Conservation (phyloP, 352 stramenopile species). For the Phytophthora sp. region DNA sequence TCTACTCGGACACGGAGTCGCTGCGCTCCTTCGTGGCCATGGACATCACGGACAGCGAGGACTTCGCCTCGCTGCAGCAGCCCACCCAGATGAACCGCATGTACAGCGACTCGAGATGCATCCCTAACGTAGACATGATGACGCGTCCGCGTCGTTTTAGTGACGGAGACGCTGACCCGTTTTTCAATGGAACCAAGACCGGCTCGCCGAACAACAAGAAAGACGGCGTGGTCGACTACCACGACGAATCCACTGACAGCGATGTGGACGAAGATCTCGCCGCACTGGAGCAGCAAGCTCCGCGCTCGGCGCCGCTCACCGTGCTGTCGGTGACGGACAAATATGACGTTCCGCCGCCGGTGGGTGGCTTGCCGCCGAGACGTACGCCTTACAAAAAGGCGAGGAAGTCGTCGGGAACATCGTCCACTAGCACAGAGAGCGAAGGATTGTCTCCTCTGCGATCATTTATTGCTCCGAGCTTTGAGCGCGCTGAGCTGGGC, state of each 20-base stretch:
- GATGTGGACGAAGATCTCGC: constrained; percentile 33
- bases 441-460: constrained; percentile 49
- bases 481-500: constrained; percentile 53
- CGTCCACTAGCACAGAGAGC: constrained; percentile 49
- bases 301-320: constrained; percentile 27
- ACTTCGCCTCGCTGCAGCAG: constrained; percentile 58
- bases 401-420: constrained; percentile 62
- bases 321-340: constrained; percentile 45
- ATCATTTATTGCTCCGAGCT: constrained; percentile 44
- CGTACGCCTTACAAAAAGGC: constrained; percentile 42
- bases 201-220: constrained; percentile 34
- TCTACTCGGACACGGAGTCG: constrained; percentile 78
- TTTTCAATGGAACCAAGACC: constrained; percentile 52
- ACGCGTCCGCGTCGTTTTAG: constrained; percentile 76
- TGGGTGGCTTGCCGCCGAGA: constrained; percentile 31
- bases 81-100: constrained; percentile 69
- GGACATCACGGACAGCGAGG: constrained; percentile 70
- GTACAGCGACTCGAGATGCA: constrained; percentile 74
- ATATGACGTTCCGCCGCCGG: constrained; percentile 36
- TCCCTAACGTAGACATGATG: constrained; percentile 40
- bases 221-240: constrained; percentile 25
- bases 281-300: constrained; percentile 19
- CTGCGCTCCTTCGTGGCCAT: constrained; percentile 82
- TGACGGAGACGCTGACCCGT: constrained; percentile 79
- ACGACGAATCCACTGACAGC: constrained; percentile 38